Percentiles rank a stretch among this genome's conserved stretches.
Conservation (phyloP, 176 grass and related monocot species). For the Avena atlantica region DNA sequence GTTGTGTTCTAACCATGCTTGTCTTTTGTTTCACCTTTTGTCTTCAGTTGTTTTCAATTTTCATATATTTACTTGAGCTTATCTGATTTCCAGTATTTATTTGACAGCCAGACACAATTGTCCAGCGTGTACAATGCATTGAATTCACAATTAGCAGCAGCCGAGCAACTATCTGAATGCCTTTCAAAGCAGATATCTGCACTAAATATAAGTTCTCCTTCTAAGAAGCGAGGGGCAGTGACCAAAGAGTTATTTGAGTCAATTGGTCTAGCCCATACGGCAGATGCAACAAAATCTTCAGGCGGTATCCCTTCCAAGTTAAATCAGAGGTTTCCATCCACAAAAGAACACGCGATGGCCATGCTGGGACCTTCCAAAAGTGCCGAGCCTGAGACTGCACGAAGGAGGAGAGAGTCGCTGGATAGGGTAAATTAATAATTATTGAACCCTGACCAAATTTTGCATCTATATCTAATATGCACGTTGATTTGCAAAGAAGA, state of each 20-base stretch:
- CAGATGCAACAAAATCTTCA: constrained; percentile 52
- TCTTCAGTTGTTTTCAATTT: background rate
- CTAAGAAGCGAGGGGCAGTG: constrained; percentile 55
- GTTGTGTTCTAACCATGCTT: background rate
- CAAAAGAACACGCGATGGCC: constrained; percentile 48
- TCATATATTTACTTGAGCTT: constrained; percentile 7
- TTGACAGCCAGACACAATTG: constrained; percentile 75
- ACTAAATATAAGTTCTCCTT: constrained; percentile 74
- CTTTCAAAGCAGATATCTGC: constrained; percentile 82
- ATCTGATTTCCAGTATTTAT: constrained; percentile 45
- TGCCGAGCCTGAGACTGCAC: constrained; percentile 71
- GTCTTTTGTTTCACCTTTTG: background rate
- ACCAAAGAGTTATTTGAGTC: constrained; percentile 88
- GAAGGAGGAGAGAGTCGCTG: constrained; percentile 89
- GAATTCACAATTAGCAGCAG: constrained; percentile 89
- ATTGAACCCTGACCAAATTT: constrained; percentile 19
- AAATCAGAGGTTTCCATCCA: constrained; percentile 55
- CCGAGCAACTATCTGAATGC: constrained; percentile 88
- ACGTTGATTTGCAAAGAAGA: constrained; percentile 8
- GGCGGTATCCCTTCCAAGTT: constrained; percentile 53
- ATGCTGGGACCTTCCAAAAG: constrained; percentile 55
- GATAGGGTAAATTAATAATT: constrained; percentile 73
- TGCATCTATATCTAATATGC: constrained; percentile 21
- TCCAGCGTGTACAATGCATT: constrained; percentile 88
- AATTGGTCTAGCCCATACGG: constrained; percentile 72